Conservation (phyloP, 306 rosid species). For the Acacia confusa region DNA sequence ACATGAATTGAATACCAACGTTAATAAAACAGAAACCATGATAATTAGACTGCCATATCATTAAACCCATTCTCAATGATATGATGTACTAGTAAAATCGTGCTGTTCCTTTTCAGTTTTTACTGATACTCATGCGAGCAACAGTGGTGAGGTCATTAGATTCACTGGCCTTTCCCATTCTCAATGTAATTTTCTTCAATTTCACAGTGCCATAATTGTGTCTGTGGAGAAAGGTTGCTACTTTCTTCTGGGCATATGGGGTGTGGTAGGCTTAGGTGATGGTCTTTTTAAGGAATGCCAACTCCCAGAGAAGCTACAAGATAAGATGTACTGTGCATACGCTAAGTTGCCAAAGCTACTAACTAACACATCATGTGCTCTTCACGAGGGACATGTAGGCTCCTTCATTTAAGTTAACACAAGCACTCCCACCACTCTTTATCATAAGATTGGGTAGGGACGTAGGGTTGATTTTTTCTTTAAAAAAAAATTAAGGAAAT, state of each 20-base stretch:
- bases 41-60: slow-evolving; percentile 38
- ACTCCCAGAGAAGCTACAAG: background rate
- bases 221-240: background rate
- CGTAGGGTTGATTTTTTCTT: no score
- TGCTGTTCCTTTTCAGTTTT: slow-evolving; percentile 31
- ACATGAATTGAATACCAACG: background rate
- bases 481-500: no score
- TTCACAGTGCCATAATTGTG: background rate
- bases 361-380: slow-evolving; percentile 59
- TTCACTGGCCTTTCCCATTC: background rate
- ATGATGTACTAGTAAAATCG: slow-evolving; percentile 12
- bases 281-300: background rate
- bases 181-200: background rate
- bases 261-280: slow-evolving; percentile 12
- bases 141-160: slow-evolving; percentile 27
- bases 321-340: slow-evolving; percentile 22
- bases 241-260: background rate
- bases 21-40: slow-evolving; percentile 15
- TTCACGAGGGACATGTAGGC: slow-evolving; percentile 18
- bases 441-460: no score
- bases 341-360: slow-evolving; percentile 33
- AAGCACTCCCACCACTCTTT: no score
- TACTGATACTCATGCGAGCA: slow-evolving; percentile 34
- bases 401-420: slow-evolving; percentile 17
- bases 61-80: slow-evolving; percentile 28